A percentile compares a stretch with the other conserved stretches of the same genome.
These are phyloP conservation scores for Scenedesmus sp. DNA, from an alignment of 163 green algal genomes.

Conservation along the genomic window DNA sequence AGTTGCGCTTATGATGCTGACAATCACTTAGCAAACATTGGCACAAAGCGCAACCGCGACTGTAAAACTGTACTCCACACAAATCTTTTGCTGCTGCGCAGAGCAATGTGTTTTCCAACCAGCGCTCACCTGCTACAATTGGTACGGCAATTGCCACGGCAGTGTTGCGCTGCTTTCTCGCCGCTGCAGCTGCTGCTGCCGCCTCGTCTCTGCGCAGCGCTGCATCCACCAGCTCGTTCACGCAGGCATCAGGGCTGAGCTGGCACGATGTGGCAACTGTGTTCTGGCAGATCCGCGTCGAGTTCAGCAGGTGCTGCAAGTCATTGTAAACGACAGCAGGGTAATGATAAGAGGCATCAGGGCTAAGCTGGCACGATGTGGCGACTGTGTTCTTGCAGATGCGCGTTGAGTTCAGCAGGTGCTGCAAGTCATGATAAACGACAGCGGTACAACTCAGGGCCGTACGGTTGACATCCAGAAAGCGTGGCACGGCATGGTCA, in stretches of 20 bases:
- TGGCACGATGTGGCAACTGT: neutral
- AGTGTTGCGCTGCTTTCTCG: neutral
- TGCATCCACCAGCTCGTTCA: neutral
- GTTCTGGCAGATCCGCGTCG: neutral
- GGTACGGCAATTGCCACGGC: neutral
- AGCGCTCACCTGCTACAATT: neutral
- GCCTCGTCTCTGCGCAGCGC: neutral
- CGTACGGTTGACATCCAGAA: too few species aligned
- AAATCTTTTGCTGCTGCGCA: too few species aligned
- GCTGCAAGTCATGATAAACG: neutral
- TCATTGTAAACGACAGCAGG: too few species aligned
- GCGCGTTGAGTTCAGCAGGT: neutral
- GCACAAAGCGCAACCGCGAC: too few species aligned
- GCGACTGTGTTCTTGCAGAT: neutral
- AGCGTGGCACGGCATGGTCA: too few species aligned
- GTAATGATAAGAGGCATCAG: neutral
- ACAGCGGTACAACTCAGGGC: too few species aligned
- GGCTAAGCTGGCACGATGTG: neutral
- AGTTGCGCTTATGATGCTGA: too few species aligned
- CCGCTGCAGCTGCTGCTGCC: neutral
- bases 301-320: neutral
- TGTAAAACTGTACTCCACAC: too few species aligned
- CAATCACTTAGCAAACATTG: too few species aligned
- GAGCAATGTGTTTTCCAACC: too few species aligned
- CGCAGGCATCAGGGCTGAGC: neutral